Evolutionary conservation across 106 monocot genomes (phyloP).

Genomic region (Platanthera guangdongensis): DNA sequence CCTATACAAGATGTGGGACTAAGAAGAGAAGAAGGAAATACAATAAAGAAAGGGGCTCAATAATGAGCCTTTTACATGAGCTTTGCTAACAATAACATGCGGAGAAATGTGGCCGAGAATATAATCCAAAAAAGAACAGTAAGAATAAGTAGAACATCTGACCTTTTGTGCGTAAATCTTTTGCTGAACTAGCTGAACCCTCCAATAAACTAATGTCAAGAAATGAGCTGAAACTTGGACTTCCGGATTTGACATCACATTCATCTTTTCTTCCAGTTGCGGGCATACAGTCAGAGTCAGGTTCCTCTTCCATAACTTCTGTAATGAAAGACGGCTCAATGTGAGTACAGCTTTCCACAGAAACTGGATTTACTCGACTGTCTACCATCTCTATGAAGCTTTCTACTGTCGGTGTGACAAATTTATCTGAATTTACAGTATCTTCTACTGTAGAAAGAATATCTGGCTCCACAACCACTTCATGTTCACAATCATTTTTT

Average conservation of each 20-base stretch:
- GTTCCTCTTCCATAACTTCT: conserved; percentile 2
- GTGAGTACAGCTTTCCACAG: background rate
- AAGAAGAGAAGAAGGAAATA: too few relatives aligned
- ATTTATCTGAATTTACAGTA: background rate
- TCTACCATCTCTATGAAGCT: conserved; percentile 4
- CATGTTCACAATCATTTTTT: background rate
- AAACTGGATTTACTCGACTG: background rate
- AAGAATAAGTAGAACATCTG: background rate
- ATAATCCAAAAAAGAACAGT: background rate
- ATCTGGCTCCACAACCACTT: conserved; percentile 2
- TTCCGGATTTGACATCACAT: background rate
- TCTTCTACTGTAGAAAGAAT: background rate
- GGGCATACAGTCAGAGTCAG: background rate
- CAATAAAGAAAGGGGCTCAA: too few relatives aligned
- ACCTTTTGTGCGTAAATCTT: background rate
- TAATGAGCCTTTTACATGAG: too few relatives aligned
- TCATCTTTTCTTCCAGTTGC: background rate
- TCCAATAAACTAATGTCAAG: background rate
- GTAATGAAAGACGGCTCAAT: background rate
- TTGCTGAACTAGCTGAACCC: background rate
- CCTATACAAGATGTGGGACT: too few relatives aligned
- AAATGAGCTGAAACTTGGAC: background rate
- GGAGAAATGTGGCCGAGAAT: background rate
- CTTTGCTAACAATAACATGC: too few relatives aligned
- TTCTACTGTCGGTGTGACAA: background rate